phyloP scores from a whole-genome alignment of 257 asterid genomes.

The Hygrophila difformis region DNA sequence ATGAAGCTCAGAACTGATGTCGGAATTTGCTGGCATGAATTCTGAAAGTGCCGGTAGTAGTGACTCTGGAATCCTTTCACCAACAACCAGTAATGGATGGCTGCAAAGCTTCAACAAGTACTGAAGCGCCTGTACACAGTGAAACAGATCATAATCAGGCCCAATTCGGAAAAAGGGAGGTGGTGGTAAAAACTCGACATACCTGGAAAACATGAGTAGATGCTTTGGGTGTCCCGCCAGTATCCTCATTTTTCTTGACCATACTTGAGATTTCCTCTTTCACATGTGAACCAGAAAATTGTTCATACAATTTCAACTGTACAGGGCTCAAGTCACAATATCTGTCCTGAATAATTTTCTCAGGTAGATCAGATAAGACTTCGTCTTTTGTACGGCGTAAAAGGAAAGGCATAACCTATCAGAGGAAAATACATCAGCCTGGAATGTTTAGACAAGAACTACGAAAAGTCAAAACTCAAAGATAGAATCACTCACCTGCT shows the following conservation, averaged over 20 bases:
- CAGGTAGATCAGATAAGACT: conserved; percentile 96
- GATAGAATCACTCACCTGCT: conserved; percentile 51
- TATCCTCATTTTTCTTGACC: conserved; percentile 68
- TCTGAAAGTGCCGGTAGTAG: conserved; percentile 63
- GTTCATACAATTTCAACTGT: conserved; percentile 84
- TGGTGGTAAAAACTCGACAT: conserved; percentile 14
- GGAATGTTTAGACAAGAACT: conserved; percentile 1
- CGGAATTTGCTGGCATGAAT: conserved; percentile 57
- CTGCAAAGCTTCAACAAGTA: conserved; percentile 96
- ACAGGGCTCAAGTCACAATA: conserved; percentile 94
- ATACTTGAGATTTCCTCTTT: conserved; percentile 76
- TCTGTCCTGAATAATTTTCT: conserved; percentile 96
- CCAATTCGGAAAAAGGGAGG: conserved; percentile 2
- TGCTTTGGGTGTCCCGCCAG: conserved; percentile 68
- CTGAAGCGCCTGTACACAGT: conserved; percentile 75
- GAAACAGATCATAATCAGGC: conserved; percentile 18
- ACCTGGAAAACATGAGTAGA: conserved; percentile 99
- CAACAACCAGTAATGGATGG: conserved; percentile 87
- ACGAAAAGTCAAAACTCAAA: conserved; percentile 1
- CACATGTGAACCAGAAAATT: conserved; percentile 91
- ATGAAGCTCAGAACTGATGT: conserved; percentile 72
- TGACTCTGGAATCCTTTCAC: conserved; percentile 75
- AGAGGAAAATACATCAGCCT: conserved; percentile 23
- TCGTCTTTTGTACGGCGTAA: conserved; percentile 96
- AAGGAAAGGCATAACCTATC: conserved; percentile 96